Percentiles rank a stretch among this genome's conserved stretches.
Conservation (phyloP, 352 stramenopile species). For the Phytophthora hybrid region DNA sequence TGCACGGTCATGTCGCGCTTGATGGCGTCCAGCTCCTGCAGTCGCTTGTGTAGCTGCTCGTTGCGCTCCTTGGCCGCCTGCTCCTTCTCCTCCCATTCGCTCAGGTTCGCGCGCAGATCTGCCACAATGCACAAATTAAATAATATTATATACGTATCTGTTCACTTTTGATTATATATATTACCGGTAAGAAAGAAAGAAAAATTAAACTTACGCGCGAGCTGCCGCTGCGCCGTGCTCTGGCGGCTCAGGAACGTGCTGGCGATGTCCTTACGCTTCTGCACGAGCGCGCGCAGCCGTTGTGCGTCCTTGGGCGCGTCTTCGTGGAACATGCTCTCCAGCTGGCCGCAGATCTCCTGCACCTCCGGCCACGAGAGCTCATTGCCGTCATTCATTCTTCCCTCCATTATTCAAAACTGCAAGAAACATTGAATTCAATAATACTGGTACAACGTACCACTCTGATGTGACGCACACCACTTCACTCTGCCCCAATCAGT, state of each 20-base stretch:
- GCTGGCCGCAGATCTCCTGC: slow-evolving; percentile 69
- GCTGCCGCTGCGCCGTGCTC: slow-evolving; percentile 56
- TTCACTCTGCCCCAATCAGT: slow-evolving; percentile 23
- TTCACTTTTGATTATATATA: slow-evolving; percentile 3
- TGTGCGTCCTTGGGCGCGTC: slow-evolving; percentile 67
- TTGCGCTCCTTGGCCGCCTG: slow-evolving; percentile 50
- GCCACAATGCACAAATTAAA: background rate
- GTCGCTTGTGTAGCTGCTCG: slow-evolving; percentile 58
- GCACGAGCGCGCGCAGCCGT: slow-evolving; percentile 58
- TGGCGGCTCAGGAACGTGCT: slow-evolving; percentile 52
- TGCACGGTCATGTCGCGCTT: slow-evolving; percentile 75
- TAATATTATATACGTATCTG: too few species aligned
- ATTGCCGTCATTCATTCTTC: slow-evolving; percentile 28
- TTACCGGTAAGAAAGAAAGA: background rate
- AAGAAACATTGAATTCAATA: background rate
- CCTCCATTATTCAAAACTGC: slow-evolving; percentile 36
- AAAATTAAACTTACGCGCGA: slow-evolving; percentile 50
- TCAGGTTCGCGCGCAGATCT: slow-evolving; percentile 71
- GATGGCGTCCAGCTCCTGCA: slow-evolving; percentile 71
- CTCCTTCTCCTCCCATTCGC: slow-evolving; percentile 74
- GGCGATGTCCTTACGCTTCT: slow-evolving; percentile 74
- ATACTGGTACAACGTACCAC: background rate
- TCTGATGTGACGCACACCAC: background rate
- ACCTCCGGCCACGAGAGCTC: slow-evolving; percentile 71
- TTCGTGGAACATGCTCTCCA: slow-evolving; percentile 72